Base-by-base conservation (phyloP, 352 stramenopile genomes). In the Pythium coloratum region DNA sequence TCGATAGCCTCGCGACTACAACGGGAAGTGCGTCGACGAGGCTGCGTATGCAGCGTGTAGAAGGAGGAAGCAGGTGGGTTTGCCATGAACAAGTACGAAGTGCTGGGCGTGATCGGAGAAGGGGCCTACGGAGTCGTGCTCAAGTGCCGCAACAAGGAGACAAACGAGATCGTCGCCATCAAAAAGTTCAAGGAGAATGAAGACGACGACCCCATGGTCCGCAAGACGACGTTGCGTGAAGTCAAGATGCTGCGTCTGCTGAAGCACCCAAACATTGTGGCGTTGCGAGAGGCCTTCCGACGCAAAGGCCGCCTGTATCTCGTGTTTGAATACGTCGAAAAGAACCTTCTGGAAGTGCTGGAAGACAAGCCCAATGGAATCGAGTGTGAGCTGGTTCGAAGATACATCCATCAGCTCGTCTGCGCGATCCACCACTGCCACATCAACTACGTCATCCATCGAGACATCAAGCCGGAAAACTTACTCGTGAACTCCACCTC, bases 401-500 rank as follows among this genome's bases (percentile, higher is more conserved):
- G 98, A 3, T 99, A 99, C 77, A 89, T 99, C 33, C 99, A 99
- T 77, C 98, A 99, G 77, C 84, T 99, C 24, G 98, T 90, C 47
- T 92, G 97, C 38, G 96, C 97, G 26, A 88, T 99, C 34, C 96
- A 95, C 47, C 98, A 99, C 75, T 99, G 99, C 67, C 98, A 99
- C 72, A 71, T 73, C 1, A 89, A 99, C 55, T 97, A 93, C 28
- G 98, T 99, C 60, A 98, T 98, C 75, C 97, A 99, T 75, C 89
- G 96, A 14, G 98, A 99, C 82, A 99, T 99, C 77, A 99, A 99
- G 73, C 98, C 98, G 26, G 97, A 99, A 72, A 99, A 99, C 76
- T 73, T 99, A 51, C 80, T 99, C 14, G 90, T 99, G 46, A 97
- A 99, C 76, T 90, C 95, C 3, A 86, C 88, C 34, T 97, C 90